Evolutionary conservation across 2,329 filamentous ascomycete species (phyloP).

Genomic region (Penicillium paneum): DNA sequence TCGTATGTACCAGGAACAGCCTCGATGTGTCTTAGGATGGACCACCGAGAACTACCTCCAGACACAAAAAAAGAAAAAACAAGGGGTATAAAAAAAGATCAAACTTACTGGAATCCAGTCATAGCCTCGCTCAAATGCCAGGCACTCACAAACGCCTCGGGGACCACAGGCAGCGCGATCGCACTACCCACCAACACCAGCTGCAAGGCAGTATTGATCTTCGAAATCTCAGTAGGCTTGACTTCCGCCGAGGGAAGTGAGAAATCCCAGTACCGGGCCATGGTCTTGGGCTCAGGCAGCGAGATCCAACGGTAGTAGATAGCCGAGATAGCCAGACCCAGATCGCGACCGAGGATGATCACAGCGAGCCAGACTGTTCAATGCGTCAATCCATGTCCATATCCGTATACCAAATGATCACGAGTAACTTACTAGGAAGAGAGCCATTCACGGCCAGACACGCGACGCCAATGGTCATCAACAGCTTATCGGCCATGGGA

Average conservation of each 20-base stretch:
- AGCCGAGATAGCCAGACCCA: slow-evolving; percentile 76
- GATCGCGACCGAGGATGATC: slow-evolving; percentile 88
- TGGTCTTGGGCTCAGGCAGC: slow-evolving; percentile 87
- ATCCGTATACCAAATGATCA: not conserved
- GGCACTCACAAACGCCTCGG: slow-evolving; percentile 51
- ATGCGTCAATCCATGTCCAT: not conserved
- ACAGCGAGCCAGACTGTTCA: slow-evolving; percentile 72
- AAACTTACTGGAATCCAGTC: slow-evolving; percentile 45
- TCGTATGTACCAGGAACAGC: slow-evolving; percentile 35
- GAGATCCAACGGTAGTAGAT: slow-evolving; percentile 97
- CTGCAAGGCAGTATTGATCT: slow-evolving; percentile 89
- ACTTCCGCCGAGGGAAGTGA: slow-evolving; percentile 62
- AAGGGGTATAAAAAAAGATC: not conserved
- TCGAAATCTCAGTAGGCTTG: slow-evolving; percentile 45
- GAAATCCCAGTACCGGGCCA: slow-evolving; percentile 94
- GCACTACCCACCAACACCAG: slow-evolving; percentile 80
- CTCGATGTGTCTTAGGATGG: slow-evolving; percentile 16
- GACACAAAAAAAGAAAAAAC: not conserved
- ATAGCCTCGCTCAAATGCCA: slow-evolving; percentile 62
- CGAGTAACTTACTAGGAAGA: slow-evolving; percentile 62
- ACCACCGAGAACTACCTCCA: not conserved
- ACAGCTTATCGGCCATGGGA: slow-evolving; percentile 91
- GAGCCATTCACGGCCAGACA: slow-evolving; percentile 79
- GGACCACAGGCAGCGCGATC: slow-evolving; percentile 73
- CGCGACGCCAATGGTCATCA: slow-evolving; percentile 91